Conservation (phyloP, 2,329 filamentous ascomycete genomes). For the Sporothrix sp. region DNA sequence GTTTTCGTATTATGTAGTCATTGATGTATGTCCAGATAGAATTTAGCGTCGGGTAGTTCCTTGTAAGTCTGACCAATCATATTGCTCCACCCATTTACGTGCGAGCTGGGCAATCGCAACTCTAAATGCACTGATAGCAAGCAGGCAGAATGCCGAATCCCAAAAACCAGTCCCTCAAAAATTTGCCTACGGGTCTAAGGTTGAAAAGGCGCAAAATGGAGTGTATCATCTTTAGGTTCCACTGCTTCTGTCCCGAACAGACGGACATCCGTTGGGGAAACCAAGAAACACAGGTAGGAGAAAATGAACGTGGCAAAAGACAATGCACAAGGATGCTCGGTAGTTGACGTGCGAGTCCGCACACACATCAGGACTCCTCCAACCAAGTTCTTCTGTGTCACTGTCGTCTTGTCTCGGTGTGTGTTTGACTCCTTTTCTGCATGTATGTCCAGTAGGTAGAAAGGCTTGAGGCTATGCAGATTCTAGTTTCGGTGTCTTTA, state of each 20-base stretch:
- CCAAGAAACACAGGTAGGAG: background rate
- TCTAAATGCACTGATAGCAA: too few species aligned
- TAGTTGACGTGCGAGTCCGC: background rate
- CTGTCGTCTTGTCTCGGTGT: too few species aligned
- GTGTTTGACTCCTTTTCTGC: too few species aligned
- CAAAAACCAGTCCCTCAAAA: too few species aligned
- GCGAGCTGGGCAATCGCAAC: too few species aligned
- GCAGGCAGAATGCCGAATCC: too few species aligned
- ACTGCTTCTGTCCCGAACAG: background rate
- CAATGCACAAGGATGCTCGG: background rate
- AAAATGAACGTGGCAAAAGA: background rate
- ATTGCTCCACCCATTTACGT: too few species aligned
- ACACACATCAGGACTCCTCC: background rate
- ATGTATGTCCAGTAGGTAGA: background rate
- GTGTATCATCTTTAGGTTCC: too few species aligned
- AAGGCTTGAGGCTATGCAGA: too few species aligned
- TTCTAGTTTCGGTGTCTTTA: too few species aligned
- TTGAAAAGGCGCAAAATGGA: too few species aligned
- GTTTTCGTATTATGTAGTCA: background rate
- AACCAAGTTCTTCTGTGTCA: constrained; percentile 2
- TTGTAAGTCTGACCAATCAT: background rate
- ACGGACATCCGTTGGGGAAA: constrained; percentile 10
- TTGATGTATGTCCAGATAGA: background rate
- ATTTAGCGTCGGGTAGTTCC: background rate
- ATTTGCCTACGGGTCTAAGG: too few species aligned